Evolutionary conservation across 495 filamentous ascomycete genomes (phyloP), one percentile per base, ranked within the genome.

Genomic region (Pseudevernia furfuracea): DNA sequence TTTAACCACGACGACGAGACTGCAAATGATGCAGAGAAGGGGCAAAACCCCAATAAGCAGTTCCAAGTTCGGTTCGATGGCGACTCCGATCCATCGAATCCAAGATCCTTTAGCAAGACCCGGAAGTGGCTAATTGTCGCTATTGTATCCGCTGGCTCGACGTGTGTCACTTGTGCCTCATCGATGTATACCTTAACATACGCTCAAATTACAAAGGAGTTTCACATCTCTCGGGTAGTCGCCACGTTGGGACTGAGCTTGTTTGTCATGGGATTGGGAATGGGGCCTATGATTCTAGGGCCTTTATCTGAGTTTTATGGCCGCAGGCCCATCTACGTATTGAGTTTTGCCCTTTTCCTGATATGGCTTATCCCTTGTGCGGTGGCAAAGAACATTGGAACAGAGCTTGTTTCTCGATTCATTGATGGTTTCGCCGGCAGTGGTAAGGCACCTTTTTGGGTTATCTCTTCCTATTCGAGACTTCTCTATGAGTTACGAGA

Each of bases 141-240:
- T 30, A 88, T 96, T 67, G 80, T 90, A 15, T 85, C 84, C 12
- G 70, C 84, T 61, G 88, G 87, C 2, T 88, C 88, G 17, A 76
- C 95, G 58, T 92, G 89, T 74, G 92, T 96, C 90, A 97, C 93
- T 9, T 93, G 90, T 73, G 84, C 90, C 3, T 93, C 89, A 28
- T 92, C 91, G 2, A 85, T 96, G 70, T 97, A 98, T 71, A 93
- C 91, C 4, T 84, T 84, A 12, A 95, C 89, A 0, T 97, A 97
- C 74, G 71, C 44, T n/a, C 92, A 96, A 73, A 80, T 96, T 70
- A 87, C 84, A 60, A 72, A 74, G n/a, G 89, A 95, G 56, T 95
- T 95, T 69, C 71, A 81, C 57, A 81, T 82, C 64, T 86, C 87
- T 0, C 82, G 84, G 53, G 74, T 88, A 44, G 81, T 95, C 34